A percentile compares a stretch with the other conserved stretches of the same genome.
phyloP scores from a whole-genome alignment of 1,139 yeast genomes.

The Wickerhamomyces sp. region DNA sequence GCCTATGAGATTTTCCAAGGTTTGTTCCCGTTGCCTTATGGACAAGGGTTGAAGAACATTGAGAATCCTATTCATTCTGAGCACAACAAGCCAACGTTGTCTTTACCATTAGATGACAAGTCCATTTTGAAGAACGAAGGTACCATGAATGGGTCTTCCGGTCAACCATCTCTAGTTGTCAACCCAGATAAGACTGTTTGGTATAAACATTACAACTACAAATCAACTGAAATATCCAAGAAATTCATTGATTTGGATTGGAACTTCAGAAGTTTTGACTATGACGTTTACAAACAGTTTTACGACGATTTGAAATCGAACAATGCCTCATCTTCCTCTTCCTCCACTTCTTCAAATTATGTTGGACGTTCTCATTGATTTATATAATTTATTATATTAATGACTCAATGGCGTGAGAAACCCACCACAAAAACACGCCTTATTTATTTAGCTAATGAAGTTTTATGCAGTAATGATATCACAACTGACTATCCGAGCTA shows the following conservation, averaged over 20 bases:
- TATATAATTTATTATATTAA: too few relatives aligned
- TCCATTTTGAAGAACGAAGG: conserved; percentile 13
- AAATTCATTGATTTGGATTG: conserved; percentile 59
- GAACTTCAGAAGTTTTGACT: conserved; percentile 54
- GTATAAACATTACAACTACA: conserved; percentile 42
- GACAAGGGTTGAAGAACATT: conserved; percentile 22
- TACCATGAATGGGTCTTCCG: conserved; percentile 3
- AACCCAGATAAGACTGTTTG: conserved; percentile 12
- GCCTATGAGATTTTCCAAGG: conserved; percentile 84
- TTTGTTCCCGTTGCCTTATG: conserved; percentile 45
- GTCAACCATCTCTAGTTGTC: conserved; percentile 9
- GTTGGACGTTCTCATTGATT: background rate
- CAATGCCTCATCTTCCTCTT: background rate
- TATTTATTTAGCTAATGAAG: too few relatives aligned
- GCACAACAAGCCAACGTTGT: background rate
- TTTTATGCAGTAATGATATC: too few relatives aligned
- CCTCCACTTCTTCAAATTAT: background rate
- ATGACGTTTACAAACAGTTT: conserved; percentile 45
- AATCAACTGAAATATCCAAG: conserved; percentile 57
- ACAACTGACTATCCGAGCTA: too few relatives aligned
- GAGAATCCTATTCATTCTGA: conserved; percentile 10
- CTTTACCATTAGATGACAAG: conserved; percentile 6
- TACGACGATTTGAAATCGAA: conserved; percentile 31
- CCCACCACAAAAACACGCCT: too few relatives aligned
- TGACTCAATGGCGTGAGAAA: too few relatives aligned